Evolutionary conservation across 345 rosid genomes (phyloP).

Genomic region (Raphanus sativus): DNA sequence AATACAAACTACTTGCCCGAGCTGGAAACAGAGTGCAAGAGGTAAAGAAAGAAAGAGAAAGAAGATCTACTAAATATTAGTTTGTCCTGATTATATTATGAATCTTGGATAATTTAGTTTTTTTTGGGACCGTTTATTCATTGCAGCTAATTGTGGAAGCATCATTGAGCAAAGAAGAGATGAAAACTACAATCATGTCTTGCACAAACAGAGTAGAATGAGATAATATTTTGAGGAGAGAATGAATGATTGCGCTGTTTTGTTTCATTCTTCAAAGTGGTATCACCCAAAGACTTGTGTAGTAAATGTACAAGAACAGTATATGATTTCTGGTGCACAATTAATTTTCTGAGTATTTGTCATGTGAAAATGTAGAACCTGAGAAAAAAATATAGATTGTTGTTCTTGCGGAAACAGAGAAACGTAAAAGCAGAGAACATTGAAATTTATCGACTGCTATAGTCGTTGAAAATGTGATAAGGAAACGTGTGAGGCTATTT

Average conservation of each 20-base stretch:
- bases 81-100: background rate
- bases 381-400: background rate
- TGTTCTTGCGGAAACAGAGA: background rate
- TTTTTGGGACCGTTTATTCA: background rate
- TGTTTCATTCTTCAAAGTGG: constrained; percentile 11
- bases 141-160: constrained; percentile 78
- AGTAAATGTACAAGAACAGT: background rate
- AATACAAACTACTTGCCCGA: constrained; percentile 90
- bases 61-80: background rate
- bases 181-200: constrained; percentile 71
- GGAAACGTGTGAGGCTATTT: no score
- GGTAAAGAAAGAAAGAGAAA: constrained; percentile 48
- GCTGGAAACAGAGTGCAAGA: constrained; percentile 92
- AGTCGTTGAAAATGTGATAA: no score
- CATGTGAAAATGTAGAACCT: constrained; percentile 6
- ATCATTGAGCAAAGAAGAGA: constrained; percentile 69
- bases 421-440: background rate
- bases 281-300: constrained; percentile 10
- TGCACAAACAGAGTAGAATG: constrained; percentile 76
- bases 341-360: background rate
- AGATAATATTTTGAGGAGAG: constrained; percentile 17
- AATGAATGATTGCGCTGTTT: constrained; percentile 27
- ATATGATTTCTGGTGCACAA: constrained; percentile 5
- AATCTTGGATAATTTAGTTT: background rate
- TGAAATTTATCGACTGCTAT: no score